Conservation (phyloP, 257 asterid species). For the Solanum microdontum region DNA sequence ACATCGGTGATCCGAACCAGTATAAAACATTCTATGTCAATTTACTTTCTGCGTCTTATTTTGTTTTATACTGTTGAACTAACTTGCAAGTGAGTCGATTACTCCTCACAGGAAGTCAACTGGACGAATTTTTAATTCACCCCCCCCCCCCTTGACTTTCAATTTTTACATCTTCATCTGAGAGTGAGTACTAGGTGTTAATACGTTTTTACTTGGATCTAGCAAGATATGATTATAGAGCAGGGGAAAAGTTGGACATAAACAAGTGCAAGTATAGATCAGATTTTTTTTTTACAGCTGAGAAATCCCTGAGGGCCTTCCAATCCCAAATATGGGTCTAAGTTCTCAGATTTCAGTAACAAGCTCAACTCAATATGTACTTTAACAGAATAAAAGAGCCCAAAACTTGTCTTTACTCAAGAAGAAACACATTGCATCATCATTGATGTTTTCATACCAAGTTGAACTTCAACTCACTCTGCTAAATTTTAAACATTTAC, state of each 20-base stretch:
- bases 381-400: not conserved
- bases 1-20: too few relatives aligned
- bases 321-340: not conserved
- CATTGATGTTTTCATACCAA: not conserved
- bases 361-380: not conserved
- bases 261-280: not conserved
- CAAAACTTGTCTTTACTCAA: not conserved
- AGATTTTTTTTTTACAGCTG: not conserved
- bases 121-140: too few relatives aligned
- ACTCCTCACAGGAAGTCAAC: too few relatives aligned
- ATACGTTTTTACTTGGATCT: not conserved
- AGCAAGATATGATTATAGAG: not conserved
- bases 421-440: not conserved
- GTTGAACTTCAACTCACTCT: not conserved
- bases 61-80: too few relatives aligned
- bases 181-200: not conserved
- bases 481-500: not conserved
- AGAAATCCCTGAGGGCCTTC: not conserved
- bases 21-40: too few relatives aligned
- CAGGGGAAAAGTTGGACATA: not conserved
- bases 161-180: not conserved
- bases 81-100: too few relatives aligned
- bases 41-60: too few relatives aligned
- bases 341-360: not conserved
- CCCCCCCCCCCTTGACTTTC: not conserved